Percentiles rank a stretch among this genome's conserved stretches.
These are phyloP conservation scores for Saccharomyces eubayanus DNA, from an alignment of 805 yeast genomes.

Conservation along the genomic window DNA sequence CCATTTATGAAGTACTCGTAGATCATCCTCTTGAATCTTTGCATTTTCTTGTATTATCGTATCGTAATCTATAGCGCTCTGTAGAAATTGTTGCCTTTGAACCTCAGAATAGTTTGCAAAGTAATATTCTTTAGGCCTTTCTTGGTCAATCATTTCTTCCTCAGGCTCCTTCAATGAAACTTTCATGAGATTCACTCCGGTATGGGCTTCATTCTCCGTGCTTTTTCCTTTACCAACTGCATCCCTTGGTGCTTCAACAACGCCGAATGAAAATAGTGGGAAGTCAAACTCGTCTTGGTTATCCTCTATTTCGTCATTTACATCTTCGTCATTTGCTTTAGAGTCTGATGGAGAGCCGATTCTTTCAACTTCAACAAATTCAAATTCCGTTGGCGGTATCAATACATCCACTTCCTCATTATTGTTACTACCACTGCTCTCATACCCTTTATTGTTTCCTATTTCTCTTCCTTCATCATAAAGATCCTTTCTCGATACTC, in stretches of 20 bases:
- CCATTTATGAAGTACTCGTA: constrained; percentile 4
- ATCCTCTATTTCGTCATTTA: constrained; percentile 6
- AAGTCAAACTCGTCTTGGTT: constrained; percentile 23
- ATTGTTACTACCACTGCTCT: constrained; percentile 6
- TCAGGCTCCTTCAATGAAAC: constrained; percentile 21
- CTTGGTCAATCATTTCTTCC: constrained; percentile 11
- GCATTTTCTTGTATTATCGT: constrained; percentile 7
- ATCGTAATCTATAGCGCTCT: constrained; percentile 18
- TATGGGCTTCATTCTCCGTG: constrained; percentile 5
- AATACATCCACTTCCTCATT: constrained; percentile 10
- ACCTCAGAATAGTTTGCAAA: constrained; percentile 11
- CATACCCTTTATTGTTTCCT: constrained; percentile 2
- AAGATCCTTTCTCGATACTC: constrained; percentile 19
- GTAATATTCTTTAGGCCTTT: constrained; percentile 22
- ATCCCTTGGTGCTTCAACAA: neutral
- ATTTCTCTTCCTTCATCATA: constrained; percentile 6
- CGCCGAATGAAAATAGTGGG: constrained; percentile 23
- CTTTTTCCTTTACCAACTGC: neutral
- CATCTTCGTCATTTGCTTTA: constrained; percentile 2
- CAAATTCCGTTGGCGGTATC: constrained; percentile 29
- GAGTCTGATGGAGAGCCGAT: neutral
- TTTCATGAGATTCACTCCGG: constrained; percentile 17
- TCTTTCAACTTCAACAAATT: constrained; percentile 19
- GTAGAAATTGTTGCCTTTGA: constrained; percentile 9
- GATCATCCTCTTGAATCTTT: neutral